Evolutionary conservation across 768 basidiomycete species (phyloP).

Genomic region (Tricholoma sp.): DNA sequence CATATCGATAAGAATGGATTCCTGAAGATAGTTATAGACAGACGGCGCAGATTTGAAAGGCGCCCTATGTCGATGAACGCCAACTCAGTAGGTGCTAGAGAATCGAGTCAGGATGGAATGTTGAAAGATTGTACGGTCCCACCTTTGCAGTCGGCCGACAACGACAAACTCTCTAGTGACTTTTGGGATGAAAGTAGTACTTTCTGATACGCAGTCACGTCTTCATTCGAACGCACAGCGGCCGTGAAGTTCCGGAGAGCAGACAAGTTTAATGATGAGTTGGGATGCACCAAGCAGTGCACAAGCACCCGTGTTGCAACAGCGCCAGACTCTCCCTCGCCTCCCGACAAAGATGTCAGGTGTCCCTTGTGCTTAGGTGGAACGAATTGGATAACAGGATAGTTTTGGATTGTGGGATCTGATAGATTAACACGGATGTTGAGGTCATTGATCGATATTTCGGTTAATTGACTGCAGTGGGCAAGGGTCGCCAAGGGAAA

Average conservation of each 20-base stretch:
- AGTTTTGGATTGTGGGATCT: background rate
- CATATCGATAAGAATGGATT: slow-evolving; percentile 3
- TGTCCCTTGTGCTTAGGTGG: background rate
- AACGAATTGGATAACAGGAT: background rate
- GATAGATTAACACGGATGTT: background rate
- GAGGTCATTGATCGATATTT: background rate
- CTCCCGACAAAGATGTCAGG: background rate
- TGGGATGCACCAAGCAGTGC: background rate
- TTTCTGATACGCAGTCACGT: background rate
- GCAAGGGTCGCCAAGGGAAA: background rate
- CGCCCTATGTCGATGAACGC: background rate
- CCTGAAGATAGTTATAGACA: slow-evolving; percentile 3
- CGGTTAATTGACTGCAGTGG: background rate
- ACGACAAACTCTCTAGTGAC: background rate
- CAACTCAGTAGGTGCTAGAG: background rate
- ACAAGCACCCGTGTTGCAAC: slow-evolving; percentile 3
- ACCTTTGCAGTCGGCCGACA: slow-evolving; percentile 1
- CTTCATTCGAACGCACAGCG: background rate
- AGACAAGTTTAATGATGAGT: background rate
- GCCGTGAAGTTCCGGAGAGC: background rate
- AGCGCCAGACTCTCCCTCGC: background rate
- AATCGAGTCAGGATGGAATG: background rate
- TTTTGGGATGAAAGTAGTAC: background rate
- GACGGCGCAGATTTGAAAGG: background rate
- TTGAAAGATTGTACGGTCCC: background rate